These are phyloP conservation scores for Periconia digitata DNA, from an alignment of 2,329 filamentous ascomycete species.

Conservation along the genomic window DNA sequence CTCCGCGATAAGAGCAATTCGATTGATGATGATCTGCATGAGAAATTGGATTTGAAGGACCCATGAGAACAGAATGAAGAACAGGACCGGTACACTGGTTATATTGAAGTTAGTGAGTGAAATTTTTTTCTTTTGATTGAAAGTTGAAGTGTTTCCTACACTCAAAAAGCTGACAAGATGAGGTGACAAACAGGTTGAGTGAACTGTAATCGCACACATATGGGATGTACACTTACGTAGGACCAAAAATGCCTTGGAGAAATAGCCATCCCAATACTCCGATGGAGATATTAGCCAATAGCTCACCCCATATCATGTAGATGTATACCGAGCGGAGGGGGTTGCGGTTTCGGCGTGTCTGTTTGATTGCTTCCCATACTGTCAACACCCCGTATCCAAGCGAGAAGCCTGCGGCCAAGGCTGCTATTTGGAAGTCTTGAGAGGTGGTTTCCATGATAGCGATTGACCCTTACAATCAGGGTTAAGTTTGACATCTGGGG, in stretches of 20 bases:
- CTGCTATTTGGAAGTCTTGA: constrained; percentile 31
- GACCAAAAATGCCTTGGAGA: constrained; percentile 28
- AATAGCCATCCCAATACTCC: constrained; percentile 37
- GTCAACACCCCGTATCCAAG: constrained; percentile 38
- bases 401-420: constrained; percentile 38
- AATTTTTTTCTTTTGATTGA: not conserved
- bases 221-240: constrained; percentile 22
- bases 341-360: constrained; percentile 38
- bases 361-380: constrained; percentile 39
- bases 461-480: not conserved
- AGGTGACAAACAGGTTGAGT: not conserved
- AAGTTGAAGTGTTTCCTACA: no score
- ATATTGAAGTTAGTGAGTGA: no score
- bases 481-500: no score
- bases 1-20: constrained; percentile 53
- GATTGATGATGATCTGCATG: constrained; percentile 60
- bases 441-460: not conserved
- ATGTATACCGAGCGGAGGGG: constrained; percentile 36
- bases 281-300: constrained; percentile 30
- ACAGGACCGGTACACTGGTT: constrained; percentile 30
- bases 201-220: not conserved
- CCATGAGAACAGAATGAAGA: constrained; percentile 38
- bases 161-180: no score
- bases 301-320: constrained; percentile 41
- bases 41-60: constrained; percentile 50